A percentile compares a stretch with the other conserved stretches of the same genome.
phyloP scores from a whole-genome alignment of 768 basidiomycete species.

The Mycena epipterygia region DNA sequence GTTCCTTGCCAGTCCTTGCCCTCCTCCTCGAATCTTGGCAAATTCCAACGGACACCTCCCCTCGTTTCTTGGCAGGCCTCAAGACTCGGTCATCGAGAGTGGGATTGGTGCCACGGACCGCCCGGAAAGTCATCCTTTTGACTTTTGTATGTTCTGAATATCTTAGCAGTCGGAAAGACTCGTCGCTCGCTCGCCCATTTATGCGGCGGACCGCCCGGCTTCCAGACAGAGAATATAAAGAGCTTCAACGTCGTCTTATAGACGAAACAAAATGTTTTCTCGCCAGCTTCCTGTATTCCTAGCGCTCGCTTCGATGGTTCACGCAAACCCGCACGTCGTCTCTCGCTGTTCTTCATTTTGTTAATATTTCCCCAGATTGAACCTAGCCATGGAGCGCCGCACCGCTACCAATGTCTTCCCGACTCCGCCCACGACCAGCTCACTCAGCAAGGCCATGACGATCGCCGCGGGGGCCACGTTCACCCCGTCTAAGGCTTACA shows the following conservation, averaged over 20 bases:
- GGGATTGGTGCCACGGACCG: not conserved
- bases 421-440: slow-evolving; percentile 49
- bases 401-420: slow-evolving; percentile 53
- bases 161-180: slow-evolving; percentile 9
- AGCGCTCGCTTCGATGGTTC: not conserved
- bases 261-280: slow-evolving; percentile 3
- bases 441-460: slow-evolving; percentile 51
- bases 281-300: not conserved
- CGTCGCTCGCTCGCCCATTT: not conserved
- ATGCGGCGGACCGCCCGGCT: not conserved
- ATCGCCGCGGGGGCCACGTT: slow-evolving; percentile 51
- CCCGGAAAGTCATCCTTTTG: not conserved
- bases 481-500: slow-evolving; percentile 51
- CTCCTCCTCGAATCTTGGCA: no score
- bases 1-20: no score
- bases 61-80: not conserved
- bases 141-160: not conserved
- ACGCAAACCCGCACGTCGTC: slow-evolving; percentile 6
- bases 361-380: not conserved
- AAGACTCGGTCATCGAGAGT: not conserved
- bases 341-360: not conserved
- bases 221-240: not conserved
- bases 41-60: no score
- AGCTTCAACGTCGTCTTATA: not conserved
- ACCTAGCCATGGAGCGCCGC: slow-evolving; percentile 42